phyloP scores from a whole-genome alignment of 2,329 filamentous ascomycete species.

The Talaromyces piceae region DNA sequence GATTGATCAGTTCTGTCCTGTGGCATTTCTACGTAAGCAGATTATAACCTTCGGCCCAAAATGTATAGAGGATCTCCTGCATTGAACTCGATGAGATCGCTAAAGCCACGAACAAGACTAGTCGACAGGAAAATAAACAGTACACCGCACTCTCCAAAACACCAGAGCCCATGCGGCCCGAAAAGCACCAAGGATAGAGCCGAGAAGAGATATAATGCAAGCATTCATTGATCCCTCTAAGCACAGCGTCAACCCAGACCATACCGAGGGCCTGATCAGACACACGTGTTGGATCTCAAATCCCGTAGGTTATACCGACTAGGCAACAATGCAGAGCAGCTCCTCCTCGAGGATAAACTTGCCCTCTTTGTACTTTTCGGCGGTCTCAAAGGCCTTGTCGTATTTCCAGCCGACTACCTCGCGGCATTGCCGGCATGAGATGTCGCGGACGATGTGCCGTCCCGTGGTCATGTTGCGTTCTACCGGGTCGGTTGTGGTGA shows the following conservation, averaged over 20 bases:
- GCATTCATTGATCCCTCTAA: neutral
- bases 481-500: conserved; percentile 69
- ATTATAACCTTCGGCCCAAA: neutral
- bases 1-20: too few species aligned
- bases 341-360: conserved; percentile 96
- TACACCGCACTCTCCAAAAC: neutral
- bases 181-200: neutral
- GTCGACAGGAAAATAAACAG: neutral
- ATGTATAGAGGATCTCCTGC: neutral
- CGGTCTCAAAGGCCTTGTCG: conserved; percentile 86
- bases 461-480: conserved; percentile 99
- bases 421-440: conserved; percentile 82
- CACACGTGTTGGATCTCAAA: too few species aligned
- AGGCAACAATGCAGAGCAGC: conserved; percentile 58
- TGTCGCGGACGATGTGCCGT: conserved; percentile 87
- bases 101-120: neutral
- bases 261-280: too few species aligned
- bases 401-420: conserved; percentile 98
- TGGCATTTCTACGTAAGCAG: neutral
- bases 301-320: neutral
- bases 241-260: too few species aligned
- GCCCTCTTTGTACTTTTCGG: conserved; percentile 97
- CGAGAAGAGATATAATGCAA: neutral
- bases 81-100: neutral
- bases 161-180: neutral